Evolutionary conservation across 2,329 filamentous ascomycete genomes (phyloP), one percentile per base, ranked within the genome.

Genomic region (Aspergillus hortae): DNA sequence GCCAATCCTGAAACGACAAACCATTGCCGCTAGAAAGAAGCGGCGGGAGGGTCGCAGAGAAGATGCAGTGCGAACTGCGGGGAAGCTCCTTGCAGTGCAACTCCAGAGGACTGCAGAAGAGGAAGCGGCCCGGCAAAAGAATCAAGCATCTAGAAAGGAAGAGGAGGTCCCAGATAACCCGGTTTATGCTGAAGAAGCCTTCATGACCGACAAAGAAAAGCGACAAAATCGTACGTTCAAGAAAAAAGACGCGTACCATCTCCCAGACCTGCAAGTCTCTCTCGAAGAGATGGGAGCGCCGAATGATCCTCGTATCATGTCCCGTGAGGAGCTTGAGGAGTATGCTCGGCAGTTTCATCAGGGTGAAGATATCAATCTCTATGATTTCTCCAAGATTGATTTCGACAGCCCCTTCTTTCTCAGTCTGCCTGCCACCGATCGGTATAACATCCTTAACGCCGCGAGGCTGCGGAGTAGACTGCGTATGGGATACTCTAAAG

Each of bases 301-400:
- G 4, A 90, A 96, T 56, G 94, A 99, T 70, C 92, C 92, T 3
- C 83, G 95, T 14, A 92, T 99, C 62, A 97, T 99, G 94, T 95
- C 88, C 48, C 82, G 95, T 21, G 90, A 95, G 65, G 92, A 99
- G 67, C 75, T 99, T 53, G 90, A 97, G 72, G 87, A 92, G 59
- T 99, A 99, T 67, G 92, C 95, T 3, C 80, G 87, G 47, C 92
- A 97, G 58, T 97, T 97, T 64, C 84, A 96, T 63, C 85, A 84
- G 55, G 94, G 94, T 49, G 91, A 97, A 71, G 92, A 97, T 67
- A 88, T 97, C 49, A 79, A 77, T 58, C 73, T 92, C 4, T 97
- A 97, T 71, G 92, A 97, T 72, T 99, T 99, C 67, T 95, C 89
- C 66, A 97, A 97, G 73, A 99, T 99, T 62, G 94, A 99, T 67